Evolutionary conservation across 2,329 filamentous ascomycete species (phyloP).

Genomic region (Ophiostoma montium): DNA sequence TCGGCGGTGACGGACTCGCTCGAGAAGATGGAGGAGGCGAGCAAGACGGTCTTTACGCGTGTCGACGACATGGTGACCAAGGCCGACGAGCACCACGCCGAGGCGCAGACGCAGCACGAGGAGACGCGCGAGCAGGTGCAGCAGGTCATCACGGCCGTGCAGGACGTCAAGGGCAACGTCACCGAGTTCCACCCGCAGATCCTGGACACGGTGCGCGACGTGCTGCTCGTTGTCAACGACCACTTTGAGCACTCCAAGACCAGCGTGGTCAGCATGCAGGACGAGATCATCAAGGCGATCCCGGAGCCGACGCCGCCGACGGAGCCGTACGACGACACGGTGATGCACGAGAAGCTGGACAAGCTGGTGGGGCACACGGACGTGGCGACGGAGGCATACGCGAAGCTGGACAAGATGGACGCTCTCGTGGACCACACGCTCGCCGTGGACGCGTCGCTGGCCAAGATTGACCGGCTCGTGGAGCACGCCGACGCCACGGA

Average conservation of each 20-base stretch:
- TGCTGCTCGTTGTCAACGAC: constrained; percentile 67
- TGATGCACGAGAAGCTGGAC: constrained; percentile 44
- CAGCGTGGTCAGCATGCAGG: constrained; percentile 39
- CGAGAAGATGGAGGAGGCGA: constrained; percentile 77
- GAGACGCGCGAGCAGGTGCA: constrained; percentile 70
- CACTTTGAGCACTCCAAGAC: constrained; percentile 81
- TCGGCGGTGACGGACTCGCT: constrained; percentile 67
- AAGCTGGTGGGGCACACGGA: constrained; percentile 47
- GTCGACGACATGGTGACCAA: constrained; percentile 67
- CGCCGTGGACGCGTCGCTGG: constrained; percentile 4
- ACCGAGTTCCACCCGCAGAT: constrained; percentile 80
- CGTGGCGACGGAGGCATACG: constrained; percentile 54
- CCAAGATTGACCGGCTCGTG: constrained; percentile 11
- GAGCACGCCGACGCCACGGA: constrained; percentile 11
- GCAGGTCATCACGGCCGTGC: constrained; percentile 58
- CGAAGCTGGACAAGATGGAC: constrained; percentile 69
- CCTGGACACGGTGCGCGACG: constrained; percentile 70
- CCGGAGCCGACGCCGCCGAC: constrained; percentile 41
- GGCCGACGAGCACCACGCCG: constrained; percentile 59
- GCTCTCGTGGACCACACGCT: constrained; percentile 38
- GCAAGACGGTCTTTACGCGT: constrained; percentile 69
- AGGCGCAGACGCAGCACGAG: constrained; percentile 66
- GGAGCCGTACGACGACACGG: constrained; percentile 53
- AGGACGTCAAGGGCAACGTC: constrained; percentile 63
- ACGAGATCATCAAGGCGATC: constrained; percentile 48